Percentiles rank a stretch among this genome's conserved stretches.
These are phyloP conservation scores for Saposhnikovia divaricata DNA, from an alignment of 129 eudicot genomes.

Conservation along the genomic window DNA sequence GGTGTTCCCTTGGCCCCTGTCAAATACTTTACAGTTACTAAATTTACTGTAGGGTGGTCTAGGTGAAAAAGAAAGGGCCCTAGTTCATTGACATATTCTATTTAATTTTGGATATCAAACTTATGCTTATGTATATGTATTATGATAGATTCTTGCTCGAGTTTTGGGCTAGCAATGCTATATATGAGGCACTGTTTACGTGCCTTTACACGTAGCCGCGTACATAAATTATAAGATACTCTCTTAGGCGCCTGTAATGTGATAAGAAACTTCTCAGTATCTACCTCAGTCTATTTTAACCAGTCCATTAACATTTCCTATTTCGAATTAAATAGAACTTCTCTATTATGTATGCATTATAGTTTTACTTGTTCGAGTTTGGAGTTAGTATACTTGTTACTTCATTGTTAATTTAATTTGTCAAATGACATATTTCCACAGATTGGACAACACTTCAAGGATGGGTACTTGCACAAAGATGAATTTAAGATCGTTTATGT, in stretches of 20 bases:
- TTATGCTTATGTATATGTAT: not conserved
- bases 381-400: conserved; percentile 2
- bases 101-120: not conserved
- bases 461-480: conserved; percentile 90
- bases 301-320: not conserved
- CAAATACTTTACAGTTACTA: not conserved
- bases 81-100: not conserved
- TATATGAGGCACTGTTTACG: not conserved
- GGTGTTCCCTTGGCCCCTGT: not conserved
- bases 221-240: not conserved
- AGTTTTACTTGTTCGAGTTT: not conserved
- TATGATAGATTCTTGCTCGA: not conserved
- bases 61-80: not conserved
- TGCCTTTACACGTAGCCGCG: not conserved
- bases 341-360: not conserved
- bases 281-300: not conserved
- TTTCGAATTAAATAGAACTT: not conserved
- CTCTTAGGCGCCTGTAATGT: not conserved
- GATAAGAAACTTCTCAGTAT: not conserved
- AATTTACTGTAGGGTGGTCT: not conserved
- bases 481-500: conserved; percentile 97
- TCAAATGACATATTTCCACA: conserved; percentile 23
- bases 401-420: conserved; percentile 3
- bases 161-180: not conserved
- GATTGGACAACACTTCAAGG: conserved; percentile 90